Conservation (phyloP, 768 basidiomycete species). For the Termitomyces sp. region DNA sequence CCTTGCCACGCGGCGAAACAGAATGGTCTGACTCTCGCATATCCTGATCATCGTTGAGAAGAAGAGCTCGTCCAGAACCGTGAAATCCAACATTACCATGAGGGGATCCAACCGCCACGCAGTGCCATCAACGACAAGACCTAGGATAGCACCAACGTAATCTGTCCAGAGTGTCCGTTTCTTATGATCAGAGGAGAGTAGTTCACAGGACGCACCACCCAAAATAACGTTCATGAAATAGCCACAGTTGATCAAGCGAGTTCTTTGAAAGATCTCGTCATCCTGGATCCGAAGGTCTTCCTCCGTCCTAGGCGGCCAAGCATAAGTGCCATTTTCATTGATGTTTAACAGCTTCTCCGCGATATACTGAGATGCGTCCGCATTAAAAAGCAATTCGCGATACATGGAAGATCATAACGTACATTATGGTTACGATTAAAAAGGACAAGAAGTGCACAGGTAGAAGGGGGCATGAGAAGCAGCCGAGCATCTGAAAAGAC, state of each 20-base stretch:
- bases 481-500: constrained; percentile 64
- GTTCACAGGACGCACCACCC: constrained; percentile 27
- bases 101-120: constrained; percentile 69
- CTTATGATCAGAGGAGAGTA: neutral
- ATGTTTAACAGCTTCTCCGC: constrained; percentile 62
- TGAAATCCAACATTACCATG: constrained; percentile 31
- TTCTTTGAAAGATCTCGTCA: constrained; percentile 71
- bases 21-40: constrained; percentile 47
- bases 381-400: neutral
- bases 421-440: constrained; percentile 75
- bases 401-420: constrained; percentile 15
- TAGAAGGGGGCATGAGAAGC: constrained; percentile 67
- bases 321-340: constrained; percentile 56
- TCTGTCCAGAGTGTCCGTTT: constrained; percentile 26
- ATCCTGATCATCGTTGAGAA: constrained; percentile 26
- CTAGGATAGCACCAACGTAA: constrained; percentile 73
- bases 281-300: constrained; percentile 43
- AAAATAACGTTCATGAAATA: constrained; percentile 70
- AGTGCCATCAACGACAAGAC: constrained; percentile 56
- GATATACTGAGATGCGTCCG: constrained; percentile 45
- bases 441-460: constrained; percentile 62
- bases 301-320: constrained; percentile 17
- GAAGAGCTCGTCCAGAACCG: neutral
- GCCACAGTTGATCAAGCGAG: constrained; percentile 69
- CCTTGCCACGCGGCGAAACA: constrained; percentile 58